Evolutionary conservation across 192 early-diverging fungal genomes (phyloP), one percentile per base, ranked within the genome.

Genomic region (Coemansia sp.): DNA sequence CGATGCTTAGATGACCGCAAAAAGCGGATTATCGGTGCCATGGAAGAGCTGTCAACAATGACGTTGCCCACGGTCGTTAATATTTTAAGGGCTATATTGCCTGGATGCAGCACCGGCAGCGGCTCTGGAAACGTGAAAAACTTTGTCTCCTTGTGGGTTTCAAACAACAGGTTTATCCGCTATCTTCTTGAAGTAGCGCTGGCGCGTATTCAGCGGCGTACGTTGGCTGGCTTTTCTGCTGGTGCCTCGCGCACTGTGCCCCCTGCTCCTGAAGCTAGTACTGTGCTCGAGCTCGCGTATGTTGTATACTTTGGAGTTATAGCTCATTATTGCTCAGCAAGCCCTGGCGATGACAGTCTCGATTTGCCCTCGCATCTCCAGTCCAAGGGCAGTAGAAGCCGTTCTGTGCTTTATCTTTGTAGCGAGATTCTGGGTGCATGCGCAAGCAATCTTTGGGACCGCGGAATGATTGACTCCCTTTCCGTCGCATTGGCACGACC

Each of bases 1-100:
- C 71, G 71, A 30, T 77, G 69, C 29, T 25, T 77, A 6, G 71
- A 77, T 54, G 76, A 77, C 30, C 54, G 58, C 48, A 68, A 63
- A 20, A 56, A 60, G 32, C 66, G 64, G 8, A 16, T 77, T 5
- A 55, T 77, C 16, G 63, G 33, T 1, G 8, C 38, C 11, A 11
- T 50, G 12, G 62, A 60, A 18, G 76, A 77, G 0, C 63, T 77
- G 2, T 69, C 76, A 25, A 30, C 61, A 25, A 48, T 77, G 50
- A 63, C 76, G 48, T 34, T 75, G 48, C 11, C 12, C 25, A 32
- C 66, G 33, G 38, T 36, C 1, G 20, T 57, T 3, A 16, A 11
- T 5, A 54, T 72, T 10, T 16, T 77, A 22, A 56, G 58, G 38
- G 52, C 65, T 34, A 50, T 77, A 34, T 55, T 77, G 32, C 70